phyloP scores from a whole-genome alignment of 352 stramenopile species.

The Phytophthora pistaciae region DNA sequence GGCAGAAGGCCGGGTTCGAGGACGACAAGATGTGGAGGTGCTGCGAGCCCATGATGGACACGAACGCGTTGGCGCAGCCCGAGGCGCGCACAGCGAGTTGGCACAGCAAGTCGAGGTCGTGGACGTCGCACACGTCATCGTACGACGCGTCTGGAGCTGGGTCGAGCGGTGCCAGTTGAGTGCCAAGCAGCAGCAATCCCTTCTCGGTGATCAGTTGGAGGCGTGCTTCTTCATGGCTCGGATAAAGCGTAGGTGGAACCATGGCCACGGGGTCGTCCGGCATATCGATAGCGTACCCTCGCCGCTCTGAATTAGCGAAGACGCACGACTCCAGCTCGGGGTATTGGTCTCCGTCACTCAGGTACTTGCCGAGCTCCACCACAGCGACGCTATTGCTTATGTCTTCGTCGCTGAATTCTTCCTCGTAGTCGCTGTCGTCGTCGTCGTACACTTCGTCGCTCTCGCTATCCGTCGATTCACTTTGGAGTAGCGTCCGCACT shows the following conservation, averaged over 20 bases:
- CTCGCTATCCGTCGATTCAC: constrained; percentile 1
- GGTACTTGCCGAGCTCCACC: constrained; percentile 17
- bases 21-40: constrained; percentile 33
- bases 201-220: constrained; percentile 29
- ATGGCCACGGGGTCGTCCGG: constrained; percentile 23
- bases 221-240: constrained; percentile 47
- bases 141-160: constrained; percentile 11
- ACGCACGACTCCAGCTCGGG: constrained; percentile 25
- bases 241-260: constrained; percentile 33
- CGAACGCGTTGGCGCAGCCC: constrained; percentile 23
- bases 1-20: constrained; percentile 18
- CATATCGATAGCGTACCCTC: constrained; percentile 39
- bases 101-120: constrained; percentile 32
- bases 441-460: constrained; percentile 9
- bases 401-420: constrained; percentile 18
- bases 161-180: constrained; percentile 17
- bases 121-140: constrained; percentile 9
- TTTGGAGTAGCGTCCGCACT: constrained; percentile 34
- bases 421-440: constrained; percentile 19
- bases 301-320: constrained; percentile 35
- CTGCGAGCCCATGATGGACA: constrained; percentile 32
- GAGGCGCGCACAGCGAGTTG: constrained; percentile 28
- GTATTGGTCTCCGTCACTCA: constrained; percentile 17
- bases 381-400: constrained; percentile 20
- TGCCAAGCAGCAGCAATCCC: constrained; percentile 17